phyloP scores from a whole-genome alignment of 2,329 filamentous ascomycete genomes.

The Phialophora verrucosa region DNA sequence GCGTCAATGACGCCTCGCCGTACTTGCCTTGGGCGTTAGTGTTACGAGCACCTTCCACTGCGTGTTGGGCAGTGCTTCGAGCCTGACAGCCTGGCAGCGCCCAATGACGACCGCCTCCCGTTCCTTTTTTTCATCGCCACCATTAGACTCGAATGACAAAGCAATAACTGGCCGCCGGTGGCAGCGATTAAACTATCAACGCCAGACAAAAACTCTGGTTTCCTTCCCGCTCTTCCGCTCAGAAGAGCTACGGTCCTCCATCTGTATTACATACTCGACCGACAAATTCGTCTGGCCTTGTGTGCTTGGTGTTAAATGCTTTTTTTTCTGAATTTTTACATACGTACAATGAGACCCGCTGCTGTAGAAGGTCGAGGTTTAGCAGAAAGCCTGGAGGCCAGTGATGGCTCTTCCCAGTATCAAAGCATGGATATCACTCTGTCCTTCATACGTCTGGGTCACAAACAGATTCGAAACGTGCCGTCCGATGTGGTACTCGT shows the following conservation, averaged over 20 bases:
- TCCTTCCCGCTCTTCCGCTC: not conserved
- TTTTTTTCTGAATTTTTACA: not conserved
- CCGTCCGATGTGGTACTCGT: constrained; percentile 93
- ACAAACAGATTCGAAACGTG: constrained; percentile 97
- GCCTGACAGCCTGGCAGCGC: not conserved
- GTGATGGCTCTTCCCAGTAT: constrained; percentile 73
- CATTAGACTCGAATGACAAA: constrained; percentile 4
- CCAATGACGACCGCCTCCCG: not conserved
- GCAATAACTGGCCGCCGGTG: not conserved
- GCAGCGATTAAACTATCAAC: not conserved
- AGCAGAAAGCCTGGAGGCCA: constrained; percentile 77
- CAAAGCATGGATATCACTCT: constrained; percentile 91
- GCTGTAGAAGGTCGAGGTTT: constrained; percentile 45
- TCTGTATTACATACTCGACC: not conserved
- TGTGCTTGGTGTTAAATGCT: not conserved
- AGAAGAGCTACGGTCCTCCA: not conserved
- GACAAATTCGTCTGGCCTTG: not conserved
- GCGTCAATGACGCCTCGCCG: not conserved
- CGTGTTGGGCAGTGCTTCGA: not conserved
- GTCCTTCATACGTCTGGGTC: constrained; percentile 96
- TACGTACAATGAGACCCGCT: not conserved
- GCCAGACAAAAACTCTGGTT: not conserved
- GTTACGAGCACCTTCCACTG: not conserved
- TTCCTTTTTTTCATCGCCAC: not conserved
- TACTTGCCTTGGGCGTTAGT: constrained; percentile 5